phyloP scores from a whole-genome alignment of 2,329 filamentous ascomycete species.

The Xylariaceae sp. region DNA sequence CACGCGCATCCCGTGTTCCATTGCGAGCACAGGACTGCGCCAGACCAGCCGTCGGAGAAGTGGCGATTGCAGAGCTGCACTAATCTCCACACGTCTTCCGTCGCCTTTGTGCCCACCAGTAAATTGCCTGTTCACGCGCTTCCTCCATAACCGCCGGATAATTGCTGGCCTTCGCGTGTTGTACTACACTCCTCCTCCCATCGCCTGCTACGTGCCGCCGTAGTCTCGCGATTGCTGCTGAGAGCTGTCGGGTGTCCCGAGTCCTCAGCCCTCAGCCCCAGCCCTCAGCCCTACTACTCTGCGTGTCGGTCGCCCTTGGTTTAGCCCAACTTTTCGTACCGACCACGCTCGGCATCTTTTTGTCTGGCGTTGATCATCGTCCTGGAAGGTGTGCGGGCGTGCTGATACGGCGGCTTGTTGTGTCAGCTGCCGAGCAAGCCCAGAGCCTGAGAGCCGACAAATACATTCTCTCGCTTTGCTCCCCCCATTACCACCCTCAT shows the following conservation, averaged over 20 bases:
- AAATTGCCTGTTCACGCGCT: constrained; percentile 12
- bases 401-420: constrained; percentile 23
- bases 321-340: constrained; percentile 2
- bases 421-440: constrained; percentile 31
- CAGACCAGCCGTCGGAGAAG: constrained; percentile 15
- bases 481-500: constrained; percentile 30
- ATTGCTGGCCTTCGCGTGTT: constrained; percentile 25
- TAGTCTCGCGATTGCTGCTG: constrained; percentile 14
- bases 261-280: constrained; percentile 8
- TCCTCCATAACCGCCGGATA: constrained; percentile 14
- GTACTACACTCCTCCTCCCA: constrained; percentile 16
- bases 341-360: constrained; percentile 18
- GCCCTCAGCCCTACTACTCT: constrained; percentile 7
- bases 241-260: constrained; percentile 11
- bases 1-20: neutral
- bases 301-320: neutral
- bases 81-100: constrained; percentile 17
- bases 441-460: constrained; percentile 21
- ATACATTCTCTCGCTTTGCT: constrained; percentile 19
- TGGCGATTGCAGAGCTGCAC: constrained; percentile 8
- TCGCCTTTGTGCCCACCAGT: constrained; percentile 18
- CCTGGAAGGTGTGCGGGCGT: constrained; percentile 15
- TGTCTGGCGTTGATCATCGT: constrained; percentile 19
- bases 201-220: constrained; percentile 4
- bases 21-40: neutral